phyloP scores from a whole-genome alignment of 495 filamentous ascomycete genomes.

The Platismatia glauca region DNA sequence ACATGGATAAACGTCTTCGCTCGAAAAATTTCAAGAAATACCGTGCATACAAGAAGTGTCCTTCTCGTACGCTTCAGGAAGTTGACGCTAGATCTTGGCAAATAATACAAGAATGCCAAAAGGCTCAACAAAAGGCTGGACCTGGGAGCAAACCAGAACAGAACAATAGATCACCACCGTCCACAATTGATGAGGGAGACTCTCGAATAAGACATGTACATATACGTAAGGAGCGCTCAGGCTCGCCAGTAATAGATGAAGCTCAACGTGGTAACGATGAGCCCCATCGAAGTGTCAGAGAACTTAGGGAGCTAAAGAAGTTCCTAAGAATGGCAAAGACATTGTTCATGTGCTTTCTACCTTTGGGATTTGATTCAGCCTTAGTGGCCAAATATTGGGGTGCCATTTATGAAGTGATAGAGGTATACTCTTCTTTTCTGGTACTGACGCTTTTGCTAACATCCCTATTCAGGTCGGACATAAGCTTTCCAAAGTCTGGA shows the following conservation, averaged over 20 bases:
- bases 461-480: not conserved
- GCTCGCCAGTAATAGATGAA: not conserved
- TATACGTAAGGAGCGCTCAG: not conserved
- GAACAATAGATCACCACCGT: too few species aligned
- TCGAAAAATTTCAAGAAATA: not conserved
- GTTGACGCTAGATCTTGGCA: constrained; percentile 5
- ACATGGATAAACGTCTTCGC: not conserved
- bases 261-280: not conserved
- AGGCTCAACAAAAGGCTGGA: not conserved
- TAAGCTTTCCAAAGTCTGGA: not conserved
- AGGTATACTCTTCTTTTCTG: constrained; percentile 11
- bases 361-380: constrained; percentile 19
- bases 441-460: not conserved
- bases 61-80: not conserved
- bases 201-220: not conserved
- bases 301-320: not conserved
- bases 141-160: too few species aligned
- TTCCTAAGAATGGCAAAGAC: constrained; percentile 20
- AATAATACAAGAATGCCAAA: constrained; percentile 27
- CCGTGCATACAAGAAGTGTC: not conserved
- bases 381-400: constrained; percentile 33
- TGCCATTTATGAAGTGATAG: constrained; percentile 24
- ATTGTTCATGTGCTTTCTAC: constrained; percentile 33
- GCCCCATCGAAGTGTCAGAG: not conserved
- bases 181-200: too few species aligned